Evolutionary conservation across 257 asterid species (phyloP), one percentile per base, ranked within the genome.

Genomic region (Scutellaria minor): DNA sequence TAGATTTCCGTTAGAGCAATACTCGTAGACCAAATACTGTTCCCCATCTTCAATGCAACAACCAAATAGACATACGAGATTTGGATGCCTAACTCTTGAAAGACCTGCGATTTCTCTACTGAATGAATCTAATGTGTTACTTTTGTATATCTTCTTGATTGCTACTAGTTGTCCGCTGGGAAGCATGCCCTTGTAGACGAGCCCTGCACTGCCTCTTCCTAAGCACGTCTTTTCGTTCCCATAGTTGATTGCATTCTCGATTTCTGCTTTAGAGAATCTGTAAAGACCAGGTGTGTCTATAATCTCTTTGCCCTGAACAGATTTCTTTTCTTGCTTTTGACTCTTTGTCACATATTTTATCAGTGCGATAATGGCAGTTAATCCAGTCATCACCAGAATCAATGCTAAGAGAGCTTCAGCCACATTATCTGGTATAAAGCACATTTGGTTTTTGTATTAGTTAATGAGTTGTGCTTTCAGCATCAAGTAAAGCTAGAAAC

Each of bases 161-260:
- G 95, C 97, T 39, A 91, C 96, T 12, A 80, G 70, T 51, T 91
- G 96, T 70, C 97, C 97, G 27, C 96, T 91, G 0, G 96, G 97
- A 37, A 91, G 84, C 81, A 87, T 73, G 56, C 96, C 96, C 69
- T 87, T 87, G 83, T 73, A 91, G 7, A 91, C 97, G 58, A 71
- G 68, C 63, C 97, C 96, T 8, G 97, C 93, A 66, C 97, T 89
- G 47, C 97, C 97, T n/a, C 92, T 84, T 64, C 95, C 97, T 0
- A 89, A 83, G 78, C 75, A 84, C 66, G 70, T 80, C 82, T 80
- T 89, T 71, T 83, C 90, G 2, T 45, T 55, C 0, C 82, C 80
- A 42, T 80, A 81, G 75, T 80, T 81, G 1, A 89, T 82, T 2
- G 96, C 95, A 0, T 81, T 86, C 62, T 84, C 85, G 12, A 91